Evolutionary conservation across 2,329 filamentous ascomycete genomes (phyloP).

Genomic region (Trichophyton verrucosum): DNA sequence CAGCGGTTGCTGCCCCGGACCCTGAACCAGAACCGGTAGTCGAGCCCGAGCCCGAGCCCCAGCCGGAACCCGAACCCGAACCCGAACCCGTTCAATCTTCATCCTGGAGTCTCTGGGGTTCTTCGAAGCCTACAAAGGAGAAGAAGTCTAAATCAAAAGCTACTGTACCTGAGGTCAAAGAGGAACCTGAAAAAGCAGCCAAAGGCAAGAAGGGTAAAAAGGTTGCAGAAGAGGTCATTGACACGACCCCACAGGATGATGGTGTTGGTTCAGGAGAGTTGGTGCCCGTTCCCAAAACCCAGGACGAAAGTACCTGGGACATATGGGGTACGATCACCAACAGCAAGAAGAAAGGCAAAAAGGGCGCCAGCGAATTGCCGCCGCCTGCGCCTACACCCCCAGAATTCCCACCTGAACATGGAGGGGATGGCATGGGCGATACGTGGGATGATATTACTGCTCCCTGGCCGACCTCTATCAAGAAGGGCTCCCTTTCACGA

Average conservation of each 20-base stretch:
- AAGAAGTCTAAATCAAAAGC: conserved; percentile 6
- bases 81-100: conserved; percentile 8
- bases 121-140: conserved; percentile 6
- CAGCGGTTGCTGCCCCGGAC: not conserved
- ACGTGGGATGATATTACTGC: conserved; percentile 28
- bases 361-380: conserved; percentile 31
- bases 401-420: conserved; percentile 19
- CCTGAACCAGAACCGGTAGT: not conserved
- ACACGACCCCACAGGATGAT: conserved; percentile 7
- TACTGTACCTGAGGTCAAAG: not conserved
- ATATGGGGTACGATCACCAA: conserved; percentile 29
- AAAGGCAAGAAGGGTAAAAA: not conserved
- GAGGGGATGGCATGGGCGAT: conserved; percentile 20
- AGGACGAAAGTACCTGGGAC: conserved; percentile 17
- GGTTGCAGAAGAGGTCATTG: not conserved
- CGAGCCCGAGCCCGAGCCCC: conserved; percentile 17
- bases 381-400: conserved; percentile 39
- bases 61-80: conserved; percentile 23
- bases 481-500: conserved; percentile 28
- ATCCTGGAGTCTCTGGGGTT: conserved; percentile 9
- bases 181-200: not conserved
- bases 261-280: conserved; percentile 10
- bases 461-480: conserved; percentile 25
- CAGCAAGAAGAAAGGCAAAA: conserved; percentile 42
- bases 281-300: conserved; percentile 7